A percentile compares a stretch with the other conserved stretches of the same genome.
Conservation (phyloP, 352 stramenopile species). For the Globisporangium iwayamae region DNA sequence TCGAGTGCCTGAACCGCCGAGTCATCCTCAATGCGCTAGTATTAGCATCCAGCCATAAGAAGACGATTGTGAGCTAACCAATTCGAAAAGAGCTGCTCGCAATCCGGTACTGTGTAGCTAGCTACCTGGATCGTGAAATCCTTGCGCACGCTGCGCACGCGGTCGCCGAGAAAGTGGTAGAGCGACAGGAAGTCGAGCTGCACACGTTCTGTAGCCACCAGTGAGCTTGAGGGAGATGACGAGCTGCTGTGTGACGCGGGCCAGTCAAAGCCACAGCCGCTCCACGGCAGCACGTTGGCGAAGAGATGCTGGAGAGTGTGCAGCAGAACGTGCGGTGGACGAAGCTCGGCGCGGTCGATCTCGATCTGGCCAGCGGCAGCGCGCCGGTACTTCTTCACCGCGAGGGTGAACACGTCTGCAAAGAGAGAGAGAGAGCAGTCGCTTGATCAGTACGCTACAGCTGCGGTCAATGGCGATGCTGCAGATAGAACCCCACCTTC, state of each 20-base stretch:
- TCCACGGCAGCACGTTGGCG: conserved; percentile 29
- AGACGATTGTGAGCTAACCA: neutral
- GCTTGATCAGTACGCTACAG: neutral
- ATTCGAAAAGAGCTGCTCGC: neutral
- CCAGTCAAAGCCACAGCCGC: conserved; percentile 32
- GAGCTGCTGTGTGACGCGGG: neutral
- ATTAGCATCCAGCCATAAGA: too few species aligned
- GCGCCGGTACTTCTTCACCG: conserved; percentile 58
- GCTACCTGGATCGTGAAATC: conserved; percentile 68
- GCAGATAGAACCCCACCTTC: neutral
- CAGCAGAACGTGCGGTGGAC: conserved; percentile 35
- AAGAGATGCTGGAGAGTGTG: conserved; percentile 45
- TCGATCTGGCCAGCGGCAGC: conserved; percentile 38
- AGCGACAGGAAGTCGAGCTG: conserved; percentile 39
- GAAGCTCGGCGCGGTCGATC: conserved; percentile 19
- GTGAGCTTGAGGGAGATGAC: neutral
- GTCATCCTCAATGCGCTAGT: conserved; percentile 32
- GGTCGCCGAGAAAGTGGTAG: conserved; percentile 73
- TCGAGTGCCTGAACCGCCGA: conserved; percentile 41
- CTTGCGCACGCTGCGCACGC: conserved; percentile 65
- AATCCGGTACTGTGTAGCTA: too few species aligned
- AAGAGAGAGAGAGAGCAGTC: neutral
- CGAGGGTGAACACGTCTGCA: conserved; percentile 14
- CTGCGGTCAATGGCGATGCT: neutral
- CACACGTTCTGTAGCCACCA: conserved; percentile 3